A percentile compares a stretch with the other conserved stretches of the same genome.
phyloP scores from a whole-genome alignment of 1,284 basidiomycete species.

The Ganoderma lucidum region DNA sequence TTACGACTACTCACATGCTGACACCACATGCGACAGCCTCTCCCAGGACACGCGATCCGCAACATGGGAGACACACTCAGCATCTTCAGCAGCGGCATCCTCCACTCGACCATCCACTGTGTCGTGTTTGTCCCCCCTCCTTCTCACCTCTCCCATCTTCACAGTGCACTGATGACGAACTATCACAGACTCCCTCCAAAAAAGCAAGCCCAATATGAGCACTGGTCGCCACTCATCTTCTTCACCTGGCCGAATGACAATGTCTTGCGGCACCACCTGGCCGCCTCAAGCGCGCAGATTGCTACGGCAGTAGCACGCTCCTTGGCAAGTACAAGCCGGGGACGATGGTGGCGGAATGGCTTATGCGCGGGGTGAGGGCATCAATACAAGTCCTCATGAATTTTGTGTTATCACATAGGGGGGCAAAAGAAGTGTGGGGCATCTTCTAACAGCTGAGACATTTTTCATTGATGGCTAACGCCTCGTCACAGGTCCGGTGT shows the following conservation, averaged over 20 bases:
- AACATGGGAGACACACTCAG: conserved; percentile 48
- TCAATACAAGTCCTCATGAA: conserved; percentile 38
- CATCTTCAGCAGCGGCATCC: conserved; percentile 47
- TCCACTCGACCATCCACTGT: conserved; percentile 46
- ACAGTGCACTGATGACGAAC: no score
- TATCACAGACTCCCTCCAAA: conserved; percentile 41
- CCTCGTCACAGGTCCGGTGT: not conserved
- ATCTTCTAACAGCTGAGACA: not conserved
- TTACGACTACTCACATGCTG: no score
- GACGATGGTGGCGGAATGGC: conserved; percentile 42
- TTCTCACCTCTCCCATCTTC: not conserved
- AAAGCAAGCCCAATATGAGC: conserved; percentile 40
- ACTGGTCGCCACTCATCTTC: conserved; percentile 48
- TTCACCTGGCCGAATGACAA: conserved; percentile 46
- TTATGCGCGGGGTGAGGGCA: conserved; percentile 39
- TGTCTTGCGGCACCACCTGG: conserved; percentile 36
- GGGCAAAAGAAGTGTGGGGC: no score
- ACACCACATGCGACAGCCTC: conserved; percentile 32
- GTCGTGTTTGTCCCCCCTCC: conserved; percentile 38
- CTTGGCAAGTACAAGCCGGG: conserved; percentile 34
- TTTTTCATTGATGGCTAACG: not conserved
- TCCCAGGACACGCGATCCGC: conserved; percentile 43
- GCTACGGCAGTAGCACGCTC: conserved; percentile 34
- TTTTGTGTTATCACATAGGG: not conserved
- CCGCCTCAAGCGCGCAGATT: conserved; percentile 35